Evolutionary conservation across 1,139 yeast genomes (phyloP), one percentile per base, ranked within the genome.

Genomic region (Taphrina pruni): DNA sequence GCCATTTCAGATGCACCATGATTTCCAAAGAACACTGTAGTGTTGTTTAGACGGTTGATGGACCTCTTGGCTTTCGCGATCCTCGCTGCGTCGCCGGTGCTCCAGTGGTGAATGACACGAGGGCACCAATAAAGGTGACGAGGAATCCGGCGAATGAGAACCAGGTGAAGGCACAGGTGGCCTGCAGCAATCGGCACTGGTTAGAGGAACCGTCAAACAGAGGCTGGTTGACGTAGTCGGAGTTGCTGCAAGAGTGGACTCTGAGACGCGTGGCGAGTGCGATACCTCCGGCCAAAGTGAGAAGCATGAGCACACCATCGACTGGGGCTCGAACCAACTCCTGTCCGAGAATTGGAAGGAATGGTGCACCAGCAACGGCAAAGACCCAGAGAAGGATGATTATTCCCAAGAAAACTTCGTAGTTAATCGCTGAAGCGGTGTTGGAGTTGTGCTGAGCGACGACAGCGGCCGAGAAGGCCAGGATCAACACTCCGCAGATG

Each of bases 161-260:
- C 88, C 87, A 94, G 77, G 92, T 85, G 88, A 94, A 94, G 72
- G 97, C 97, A 75, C 86, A 86, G 51, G 90, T 82, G 73, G 96
- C 96, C 84, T 94, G 98, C 71, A 96, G 94, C 83, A 90, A 88
- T 85, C 97, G 90, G 84, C 99, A 94, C 84, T 97, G 87, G 75
- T 86, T 88, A 39, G 81, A 75, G 60, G 88, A 83, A 74, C 96
- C 96, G 82, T 90, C 93, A 73, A 88, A 80, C 74, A 92, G 85
- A 73, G 80, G 81, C 84, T 93, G 91, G 75, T 86, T 82, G 74
- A 91, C 73, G 84, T 90, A 92, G 70, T 70, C 74, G 72, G 82
- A 74, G 86, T 91, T 89, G 75, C 81, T 71, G 84, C 99, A 94
- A 61, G 96, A 88, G 85, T 92, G 97, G 72, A 83, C 85, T 80